phyloP scores from a whole-genome alignment of 164 flowering plant genomes.

The Houttuynia cordata region DNA sequence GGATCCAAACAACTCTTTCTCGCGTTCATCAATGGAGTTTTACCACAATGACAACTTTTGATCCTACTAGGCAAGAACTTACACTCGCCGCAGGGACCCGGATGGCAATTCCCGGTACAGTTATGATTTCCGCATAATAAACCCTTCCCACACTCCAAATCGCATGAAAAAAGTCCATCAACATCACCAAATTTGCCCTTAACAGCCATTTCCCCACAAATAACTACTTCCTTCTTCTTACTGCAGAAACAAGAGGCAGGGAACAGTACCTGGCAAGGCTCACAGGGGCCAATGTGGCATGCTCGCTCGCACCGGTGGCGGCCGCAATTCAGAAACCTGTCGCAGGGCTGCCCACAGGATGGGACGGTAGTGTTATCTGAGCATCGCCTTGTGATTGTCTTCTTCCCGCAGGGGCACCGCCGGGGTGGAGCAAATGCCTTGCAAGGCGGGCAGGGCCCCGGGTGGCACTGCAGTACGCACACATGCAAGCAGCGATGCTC shows the following conservation, averaged over 20 bases:
- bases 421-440: constrained; percentile 87
- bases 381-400: constrained; percentile 63
- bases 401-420: constrained; percentile 81
- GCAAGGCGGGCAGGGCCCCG: constrained; percentile 99
- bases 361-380: constrained; percentile 52
- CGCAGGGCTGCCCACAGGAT: constrained; percentile 73
- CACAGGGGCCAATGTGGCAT: constrained; percentile 83
- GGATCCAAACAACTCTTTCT: constrained; percentile 79
- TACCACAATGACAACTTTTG: constrained; percentile 77
- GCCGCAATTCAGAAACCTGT: constrained; percentile 65
- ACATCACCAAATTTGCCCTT: constrained; percentile 55
- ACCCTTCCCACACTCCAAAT: constrained; percentile 46
- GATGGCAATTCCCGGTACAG: constrained; percentile 67
- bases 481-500: constrained; percentile 73
- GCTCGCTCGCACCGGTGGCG: constrained; percentile 64
- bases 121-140: constrained; percentile 72
- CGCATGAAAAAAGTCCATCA: constrained; percentile 74
- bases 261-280: constrained; percentile 45
- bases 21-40: constrained; percentile 39
- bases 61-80: constrained; percentile 47
- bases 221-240: constrained; percentile 48
- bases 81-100: constrained; percentile 87
- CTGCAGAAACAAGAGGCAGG: constrained; percentile 77
- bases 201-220: constrained; percentile 70
- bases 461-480: constrained; percentile 95